Conservation (phyloP, 768 basidiomycete species). For the Ramaria sp. region DNA sequence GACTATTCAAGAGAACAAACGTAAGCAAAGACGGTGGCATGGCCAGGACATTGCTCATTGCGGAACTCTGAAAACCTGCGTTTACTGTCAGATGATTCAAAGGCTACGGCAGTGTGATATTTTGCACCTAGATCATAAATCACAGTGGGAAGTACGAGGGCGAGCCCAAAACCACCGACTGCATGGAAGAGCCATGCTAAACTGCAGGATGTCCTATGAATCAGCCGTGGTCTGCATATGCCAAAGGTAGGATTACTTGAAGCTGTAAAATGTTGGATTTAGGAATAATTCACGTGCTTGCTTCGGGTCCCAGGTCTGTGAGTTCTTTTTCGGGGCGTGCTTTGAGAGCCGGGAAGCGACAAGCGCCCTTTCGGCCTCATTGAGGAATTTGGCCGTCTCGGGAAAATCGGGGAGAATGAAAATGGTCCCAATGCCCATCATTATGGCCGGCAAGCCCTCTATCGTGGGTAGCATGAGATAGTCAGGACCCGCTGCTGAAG, state of each 20-base stretch:
- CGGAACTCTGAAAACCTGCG: conserved; percentile 15
- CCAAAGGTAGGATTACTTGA: conserved; percentile 4
- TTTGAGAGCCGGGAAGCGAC: conserved; percentile 23
- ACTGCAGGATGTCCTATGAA: neutral
- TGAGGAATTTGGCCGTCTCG: conserved; percentile 34
- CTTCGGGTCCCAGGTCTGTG: conserved; percentile 11
- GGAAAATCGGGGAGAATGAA: conserved; percentile 39
- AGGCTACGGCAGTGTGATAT: neutral
- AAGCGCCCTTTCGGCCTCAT: conserved; percentile 29
- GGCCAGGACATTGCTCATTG: conserved; percentile 16
- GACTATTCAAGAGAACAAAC: conserved; percentile 13
- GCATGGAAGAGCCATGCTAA: conserved; percentile 15
- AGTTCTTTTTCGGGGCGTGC: conserved; percentile 12
- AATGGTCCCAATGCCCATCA: conserved; percentile 16
- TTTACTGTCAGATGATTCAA: neutral
- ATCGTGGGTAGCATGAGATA: conserved; percentile 11
- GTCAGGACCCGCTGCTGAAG: conserved; percentile 33
- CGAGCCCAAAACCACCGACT: conserved; percentile 15
- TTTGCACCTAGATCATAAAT: conserved; percentile 15
- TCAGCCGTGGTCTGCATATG: neutral
- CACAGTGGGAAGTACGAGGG: conserved; percentile 15
- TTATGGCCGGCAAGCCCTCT: conserved; percentile 15
- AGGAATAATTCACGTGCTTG: conserved; percentile 10
- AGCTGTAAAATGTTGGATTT: conserved; percentile 15
- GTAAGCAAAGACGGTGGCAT: conserved; percentile 17